Conservation (phyloP, 78 protist genomes). For the Emiliania huxleyi region DNA sequence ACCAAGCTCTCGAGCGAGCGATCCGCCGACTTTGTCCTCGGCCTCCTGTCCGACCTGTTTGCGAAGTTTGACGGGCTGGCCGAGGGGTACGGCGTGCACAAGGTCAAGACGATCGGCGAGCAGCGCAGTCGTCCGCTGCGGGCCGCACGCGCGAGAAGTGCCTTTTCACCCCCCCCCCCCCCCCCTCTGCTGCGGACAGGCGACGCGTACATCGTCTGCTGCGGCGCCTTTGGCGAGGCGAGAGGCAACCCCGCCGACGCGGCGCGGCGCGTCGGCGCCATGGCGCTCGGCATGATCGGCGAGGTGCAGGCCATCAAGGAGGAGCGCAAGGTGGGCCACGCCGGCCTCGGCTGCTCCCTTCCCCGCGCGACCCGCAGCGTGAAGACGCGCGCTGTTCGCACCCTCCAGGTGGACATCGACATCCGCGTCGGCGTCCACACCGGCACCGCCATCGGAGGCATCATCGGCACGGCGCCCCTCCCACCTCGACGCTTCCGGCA, state of each 20-base stretch:
- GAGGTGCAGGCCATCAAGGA: too few relatives aligned
- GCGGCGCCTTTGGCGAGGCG: too few relatives aligned
- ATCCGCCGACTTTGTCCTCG: not conserved
- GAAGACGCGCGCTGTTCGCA: too few relatives aligned
- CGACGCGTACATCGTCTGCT: too few relatives aligned
- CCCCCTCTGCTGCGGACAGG: not conserved
- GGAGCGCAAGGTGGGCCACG: too few relatives aligned
- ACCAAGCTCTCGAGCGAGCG: not conserved
- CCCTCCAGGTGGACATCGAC: not conserved
- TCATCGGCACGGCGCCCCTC: constrained; percentile 23
- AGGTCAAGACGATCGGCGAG: not conserved
- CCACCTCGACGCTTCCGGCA: too few relatives aligned
- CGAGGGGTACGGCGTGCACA: not conserved
- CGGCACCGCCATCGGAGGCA: not conserved
- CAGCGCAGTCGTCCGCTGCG: not conserved
- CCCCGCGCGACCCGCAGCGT: too few relatives aligned
- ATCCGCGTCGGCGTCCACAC: not conserved
- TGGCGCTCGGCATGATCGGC: too few relatives aligned
- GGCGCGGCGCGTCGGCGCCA: too few relatives aligned
- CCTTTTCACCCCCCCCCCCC: not conserved
- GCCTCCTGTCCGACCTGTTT: not conserved
- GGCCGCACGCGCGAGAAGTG: not conserved
- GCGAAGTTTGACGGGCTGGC: not conserved
- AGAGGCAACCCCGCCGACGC: too few relatives aligned
- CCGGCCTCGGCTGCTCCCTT: too few relatives aligned